These are phyloP conservation scores for Leersia perrieri DNA, from an alignment of 176 grass and related monocot genomes.

Conservation along the genomic window DNA sequence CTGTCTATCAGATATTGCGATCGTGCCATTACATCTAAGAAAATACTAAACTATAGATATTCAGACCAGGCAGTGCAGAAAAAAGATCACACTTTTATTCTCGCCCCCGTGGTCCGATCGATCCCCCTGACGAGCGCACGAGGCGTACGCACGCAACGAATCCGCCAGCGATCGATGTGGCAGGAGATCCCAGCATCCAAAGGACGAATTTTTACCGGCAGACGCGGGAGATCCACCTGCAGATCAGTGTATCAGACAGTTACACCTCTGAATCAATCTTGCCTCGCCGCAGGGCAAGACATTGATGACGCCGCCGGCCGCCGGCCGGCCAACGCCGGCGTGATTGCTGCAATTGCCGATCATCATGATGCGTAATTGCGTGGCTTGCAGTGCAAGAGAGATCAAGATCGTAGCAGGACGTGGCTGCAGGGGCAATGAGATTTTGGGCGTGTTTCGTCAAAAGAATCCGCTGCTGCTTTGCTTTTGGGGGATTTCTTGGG, in stretches of 20 bases:
- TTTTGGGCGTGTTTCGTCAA: slow-evolving; percentile 9
- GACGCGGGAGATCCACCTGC: not conserved
- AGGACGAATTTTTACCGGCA: not conserved
- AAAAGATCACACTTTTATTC: not conserved
- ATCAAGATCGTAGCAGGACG: not conserved
- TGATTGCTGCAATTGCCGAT: too few relatives aligned
- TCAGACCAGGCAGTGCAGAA: too few relatives aligned
- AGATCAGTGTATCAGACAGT: not conserved
- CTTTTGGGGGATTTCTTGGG: too few relatives aligned
- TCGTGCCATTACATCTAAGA: too few relatives aligned
- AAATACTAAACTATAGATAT: too few relatives aligned
- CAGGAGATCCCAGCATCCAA: not conserved
- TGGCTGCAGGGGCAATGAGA: not conserved
- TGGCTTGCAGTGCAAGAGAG: slow-evolving; percentile 17
- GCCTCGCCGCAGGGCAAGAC: not conserved
- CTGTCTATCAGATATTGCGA: too few relatives aligned
- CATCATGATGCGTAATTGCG: not conserved
- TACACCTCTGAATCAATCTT: not conserved
- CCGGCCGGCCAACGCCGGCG: too few relatives aligned
- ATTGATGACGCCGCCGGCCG: not conserved
- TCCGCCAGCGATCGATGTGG: not conserved
- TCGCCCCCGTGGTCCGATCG: not conserved
- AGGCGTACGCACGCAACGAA: not conserved
- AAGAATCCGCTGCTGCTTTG: not conserved
- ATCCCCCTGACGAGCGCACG: not conserved